phyloP scores from a whole-genome alignment of 306 rosid species.

The Sicyos baderoa region DNA sequence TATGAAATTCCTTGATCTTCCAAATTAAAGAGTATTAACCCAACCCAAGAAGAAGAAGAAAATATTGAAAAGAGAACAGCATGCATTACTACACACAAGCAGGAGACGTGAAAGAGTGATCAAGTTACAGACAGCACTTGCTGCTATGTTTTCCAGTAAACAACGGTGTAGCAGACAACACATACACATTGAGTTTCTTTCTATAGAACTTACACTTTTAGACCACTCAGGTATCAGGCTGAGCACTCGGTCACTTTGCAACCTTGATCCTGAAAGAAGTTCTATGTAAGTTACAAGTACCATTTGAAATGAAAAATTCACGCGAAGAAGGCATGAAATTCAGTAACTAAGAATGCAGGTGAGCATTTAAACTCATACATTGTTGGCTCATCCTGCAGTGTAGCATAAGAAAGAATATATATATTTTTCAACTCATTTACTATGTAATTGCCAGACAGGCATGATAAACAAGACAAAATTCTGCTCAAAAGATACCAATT shows the following conservation, averaged over 20 bases:
- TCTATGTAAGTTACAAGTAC: constrained; percentile 11
- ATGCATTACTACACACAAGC: neutral
- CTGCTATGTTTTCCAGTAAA: constrained; percentile 5
- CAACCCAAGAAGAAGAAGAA: neutral
- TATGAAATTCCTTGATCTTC: neutral
- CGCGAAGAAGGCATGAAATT: neutral
- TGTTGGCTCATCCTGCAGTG: neutral
- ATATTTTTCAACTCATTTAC: neutral
- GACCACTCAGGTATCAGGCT: constrained; percentile 79
- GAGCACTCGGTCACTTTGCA: constrained; percentile 62
- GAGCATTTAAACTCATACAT: neutral
- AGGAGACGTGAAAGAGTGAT: neutral
- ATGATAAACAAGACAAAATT: constrained; percentile 3
- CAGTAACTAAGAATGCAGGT: neutral
- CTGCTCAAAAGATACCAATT: neutral
- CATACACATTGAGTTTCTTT: constrained; percentile 15
- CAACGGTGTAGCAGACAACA: neutral
- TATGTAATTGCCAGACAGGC: neutral
- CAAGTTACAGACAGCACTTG: neutral
- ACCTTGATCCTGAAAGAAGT: constrained; percentile 49
- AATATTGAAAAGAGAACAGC: neutral
- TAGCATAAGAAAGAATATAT: neutral
- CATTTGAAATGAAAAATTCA: constrained; percentile 19
- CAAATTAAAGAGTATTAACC: constrained; percentile 6
- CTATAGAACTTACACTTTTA: constrained; percentile 61